Base-by-base conservation (phyloP, 768 basidiomycete genomes). In the Kwoniella botswanensis region DNA sequence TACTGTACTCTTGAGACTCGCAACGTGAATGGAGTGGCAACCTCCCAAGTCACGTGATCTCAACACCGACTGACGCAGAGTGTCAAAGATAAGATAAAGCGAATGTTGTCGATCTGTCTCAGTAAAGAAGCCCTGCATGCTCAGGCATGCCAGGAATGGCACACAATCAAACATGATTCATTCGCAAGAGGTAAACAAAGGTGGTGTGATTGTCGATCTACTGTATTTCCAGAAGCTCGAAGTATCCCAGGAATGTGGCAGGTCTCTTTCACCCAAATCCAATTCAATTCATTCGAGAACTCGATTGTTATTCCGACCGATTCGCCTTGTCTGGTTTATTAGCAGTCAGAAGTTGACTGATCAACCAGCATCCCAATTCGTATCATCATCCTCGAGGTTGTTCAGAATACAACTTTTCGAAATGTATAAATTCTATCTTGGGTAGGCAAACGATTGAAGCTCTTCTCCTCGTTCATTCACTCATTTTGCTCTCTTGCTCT, bases 261-360 rank as follows among this genome's bases (percentile, higher is more conserved):
- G 13, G 13, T 18, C 18, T 18, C 46, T 18, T 50, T 13, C 46
- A 50, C 18, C 46, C 21, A 13, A 22, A 55, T n/a, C 9, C 17
- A 55, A 55, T 50, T 55, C 54, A 22, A 55, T n/a, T 55, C 17
- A 55, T 18, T 50, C 13, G 46, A 4, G 46, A 50, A 50, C 18
- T 50, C 46, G 57, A 59, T 59, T 59, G 15, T 12, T 22, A 43
- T 61, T 61, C 59, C 42, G 43, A 61, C 59, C 21, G 42, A 61
- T 43, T 21, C 41, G 59, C 59, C 26, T 61, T 42, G 12, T 61
- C 46, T 61, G 15, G 7, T 21, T 21, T 43, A 42, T 61, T 15
- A n/a, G 26, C 12, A 35, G 12, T 58, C 57, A 7, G 17, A 35
- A 26, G 3, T 18, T 50, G 15, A 50, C 46, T 50, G 46, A 58